Percentiles rank a stretch among this genome's conserved stretches.
Conservation (phyloP, 441 rosid species). For the Populus hybrid region DNA sequence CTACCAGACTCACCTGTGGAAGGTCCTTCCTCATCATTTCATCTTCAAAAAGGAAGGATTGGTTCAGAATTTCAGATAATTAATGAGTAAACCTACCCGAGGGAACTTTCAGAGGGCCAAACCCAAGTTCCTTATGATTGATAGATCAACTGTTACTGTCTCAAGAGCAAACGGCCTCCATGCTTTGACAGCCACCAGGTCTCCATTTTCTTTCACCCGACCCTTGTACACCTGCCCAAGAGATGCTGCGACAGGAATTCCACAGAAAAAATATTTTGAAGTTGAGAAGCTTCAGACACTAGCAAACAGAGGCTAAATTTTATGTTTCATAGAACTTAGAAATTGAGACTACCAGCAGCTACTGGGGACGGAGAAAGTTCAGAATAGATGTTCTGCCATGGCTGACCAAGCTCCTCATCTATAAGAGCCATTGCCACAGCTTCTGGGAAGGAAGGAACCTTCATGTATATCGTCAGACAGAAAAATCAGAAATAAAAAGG, state of each 20-base stretch:
- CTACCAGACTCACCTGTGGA: constrained; percentile 71
- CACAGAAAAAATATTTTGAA: constrained; percentile 18
- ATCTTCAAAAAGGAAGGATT: constrained; percentile 22
- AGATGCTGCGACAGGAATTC: constrained; percentile 62
- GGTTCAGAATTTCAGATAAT: too few relatives aligned
- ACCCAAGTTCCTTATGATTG: constrained; percentile 76
- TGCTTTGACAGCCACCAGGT: constrained; percentile 92
- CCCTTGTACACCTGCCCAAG: constrained; percentile 48
- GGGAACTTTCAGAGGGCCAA: constrained; percentile 83
- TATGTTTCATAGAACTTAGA: constrained; percentile 3
- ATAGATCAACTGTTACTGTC: constrained; percentile 93
- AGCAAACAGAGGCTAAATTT: constrained; percentile 8
- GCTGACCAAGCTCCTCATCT: constrained; percentile 90
- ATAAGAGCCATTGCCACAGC: constrained; percentile 96
- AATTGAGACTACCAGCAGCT: constrained; percentile 70
- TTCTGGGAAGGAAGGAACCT: constrained; percentile 99
- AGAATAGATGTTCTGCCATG: constrained; percentile 79
- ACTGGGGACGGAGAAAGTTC: constrained; percentile 94
- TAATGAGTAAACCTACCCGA: constrained; percentile 43
- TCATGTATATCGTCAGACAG: constrained; percentile 34
- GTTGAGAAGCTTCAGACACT: constrained; percentile 14
- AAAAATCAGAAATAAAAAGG: constrained; percentile 27
- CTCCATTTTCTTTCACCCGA: constrained; percentile 81
- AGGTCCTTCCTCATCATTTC: constrained; percentile 97
- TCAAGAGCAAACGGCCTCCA: constrained; percentile 97